A percentile compares a stretch with the other conserved stretches of the same genome.
Conservation (phyloP, 352 stramenopile species). For the Pythium periplocum region DNA sequence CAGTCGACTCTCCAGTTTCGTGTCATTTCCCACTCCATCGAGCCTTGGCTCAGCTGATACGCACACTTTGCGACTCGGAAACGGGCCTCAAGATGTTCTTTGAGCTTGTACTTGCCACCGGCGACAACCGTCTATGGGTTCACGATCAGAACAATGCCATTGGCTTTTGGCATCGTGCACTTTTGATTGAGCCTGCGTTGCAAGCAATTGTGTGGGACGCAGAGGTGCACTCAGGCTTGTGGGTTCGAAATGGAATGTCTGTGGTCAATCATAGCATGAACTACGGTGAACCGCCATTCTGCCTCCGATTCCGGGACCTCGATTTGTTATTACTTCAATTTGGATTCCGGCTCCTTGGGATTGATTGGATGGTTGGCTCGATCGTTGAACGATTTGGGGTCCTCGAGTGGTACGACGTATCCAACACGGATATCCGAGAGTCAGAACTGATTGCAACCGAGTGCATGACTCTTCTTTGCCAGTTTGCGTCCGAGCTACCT, state of each 20-base stretch:
- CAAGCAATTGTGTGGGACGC: conserved; percentile 86
- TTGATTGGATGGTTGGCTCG: conserved; percentile 77
- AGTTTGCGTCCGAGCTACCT: conserved; percentile 74
- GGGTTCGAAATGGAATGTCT: conserved; percentile 80
- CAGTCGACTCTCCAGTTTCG: conserved; percentile 60
- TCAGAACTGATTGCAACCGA: conserved; percentile 76
- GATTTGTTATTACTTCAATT: conserved; percentile 81
- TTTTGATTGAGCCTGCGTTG: conserved; percentile 71
- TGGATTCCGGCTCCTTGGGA: conserved; percentile 59
- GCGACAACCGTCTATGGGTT: conserved; percentile 43
- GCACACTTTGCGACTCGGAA: conserved; percentile 53
- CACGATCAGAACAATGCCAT: conserved; percentile 50
- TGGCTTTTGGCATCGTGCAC: conserved; percentile 78
- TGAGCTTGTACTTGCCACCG: conserved; percentile 30
- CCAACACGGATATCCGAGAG: conserved; percentile 40
- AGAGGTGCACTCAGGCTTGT: conserved; percentile 78
- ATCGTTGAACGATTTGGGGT: conserved; percentile 69
- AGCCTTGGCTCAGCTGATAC: conserved; percentile 65
- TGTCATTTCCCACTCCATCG: conserved; percentile 82
- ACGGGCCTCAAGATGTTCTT: conserved; percentile 57
- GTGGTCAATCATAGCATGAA: conserved; percentile 89
- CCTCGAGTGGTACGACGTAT: conserved; percentile 43
- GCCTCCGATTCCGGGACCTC: conserved; percentile 74
- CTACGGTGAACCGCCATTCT: conserved; percentile 85
- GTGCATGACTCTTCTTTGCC: conserved; percentile 67